phyloP scores from a whole-genome alignment of 306 rosid genomes.

The Abrus precatorius region DNA sequence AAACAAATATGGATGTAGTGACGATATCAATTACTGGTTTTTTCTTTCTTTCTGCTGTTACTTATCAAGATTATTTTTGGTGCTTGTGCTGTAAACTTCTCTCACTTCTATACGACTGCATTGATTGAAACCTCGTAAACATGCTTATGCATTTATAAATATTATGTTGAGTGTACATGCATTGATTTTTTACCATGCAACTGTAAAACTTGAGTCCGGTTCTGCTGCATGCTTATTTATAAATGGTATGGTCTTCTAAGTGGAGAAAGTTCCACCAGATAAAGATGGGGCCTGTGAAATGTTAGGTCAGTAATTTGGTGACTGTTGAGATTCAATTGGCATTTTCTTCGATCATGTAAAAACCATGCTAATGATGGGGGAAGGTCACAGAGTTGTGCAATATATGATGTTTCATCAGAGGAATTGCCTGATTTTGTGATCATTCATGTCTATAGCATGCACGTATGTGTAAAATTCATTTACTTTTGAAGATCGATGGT shows the following conservation, averaged over 20 bases:
- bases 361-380: conserved; percentile 6
- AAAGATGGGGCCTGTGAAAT: conserved; percentile 10
- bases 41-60: conserved; percentile 9
- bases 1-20: neutral
- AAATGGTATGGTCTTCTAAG: neutral
- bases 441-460: conserved; percentile 1
- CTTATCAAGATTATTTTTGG: neutral
- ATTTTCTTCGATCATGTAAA: neutral
- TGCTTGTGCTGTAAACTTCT: neutral
- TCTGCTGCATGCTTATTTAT: neutral
- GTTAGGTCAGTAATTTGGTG: conserved; percentile 17
- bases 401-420: conserved; percentile 10
- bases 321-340: neutral
- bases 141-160: neutral
- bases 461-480: neutral
- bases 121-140: neutral
- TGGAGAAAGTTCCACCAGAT: neutral
- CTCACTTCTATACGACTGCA: conserved; percentile 2
- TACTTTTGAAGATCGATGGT: neutral
- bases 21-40: neutral
- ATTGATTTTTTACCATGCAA: neutral
- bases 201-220: neutral
- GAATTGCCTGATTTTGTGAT: conserved; percentile 3
- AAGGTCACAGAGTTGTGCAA: neutral
- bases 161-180: neutral